Base-by-base conservation (phyloP, 352 stramenopile genomes). In the Phytopythium vexans region DNA sequence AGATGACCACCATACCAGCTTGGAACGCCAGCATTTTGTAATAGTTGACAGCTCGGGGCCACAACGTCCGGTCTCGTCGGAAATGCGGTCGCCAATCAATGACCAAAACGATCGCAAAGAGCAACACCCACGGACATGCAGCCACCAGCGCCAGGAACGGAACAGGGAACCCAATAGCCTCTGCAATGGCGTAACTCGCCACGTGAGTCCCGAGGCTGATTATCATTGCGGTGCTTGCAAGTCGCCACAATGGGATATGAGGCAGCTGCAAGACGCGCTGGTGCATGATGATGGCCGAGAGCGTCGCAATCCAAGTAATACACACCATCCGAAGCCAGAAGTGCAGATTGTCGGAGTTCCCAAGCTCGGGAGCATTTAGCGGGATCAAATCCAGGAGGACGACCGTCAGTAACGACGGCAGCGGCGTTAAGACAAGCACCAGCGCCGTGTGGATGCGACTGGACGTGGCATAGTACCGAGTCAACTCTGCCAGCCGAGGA, bases 321-420 rank as follows among this genome's bases (percentile, higher is more conserved):
- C 66, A 40, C 6, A 63, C 64, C 31, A 56, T 35, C 0, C 63
- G 63, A 2, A 64, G 4, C n/a, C 45, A 39, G 11, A 68, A 64
- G 27, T 41, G 27, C 8, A 41, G 54, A 39, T 71, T 71, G 1
- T 7, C 45, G 3, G 45, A 1, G 1, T 59, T 8, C 0, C 62
- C 62, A 45, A 54, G 39, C 8, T 44, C 58, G 6, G 63, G 63
- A 1, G 56, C 2, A 14, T 34, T 31, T 1, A 71, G 50, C 7
- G 49, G 49, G 2, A 71, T 12, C 2, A 54, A n/a, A 21, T 71
- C 63, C 8, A 47, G 47, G 4, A 53, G 21, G 6, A 64, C 21
- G 1, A 49, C 52, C 0, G 58, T 41, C 12, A 58, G 4, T 6
- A 71, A 35, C n/a, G 58, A 71, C 0, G 58, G 50, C 1, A 67